Base-by-base conservation (phyloP, 2,329 filamentous ascomycete genomes). In the Fusarium kyushuense region DNA sequence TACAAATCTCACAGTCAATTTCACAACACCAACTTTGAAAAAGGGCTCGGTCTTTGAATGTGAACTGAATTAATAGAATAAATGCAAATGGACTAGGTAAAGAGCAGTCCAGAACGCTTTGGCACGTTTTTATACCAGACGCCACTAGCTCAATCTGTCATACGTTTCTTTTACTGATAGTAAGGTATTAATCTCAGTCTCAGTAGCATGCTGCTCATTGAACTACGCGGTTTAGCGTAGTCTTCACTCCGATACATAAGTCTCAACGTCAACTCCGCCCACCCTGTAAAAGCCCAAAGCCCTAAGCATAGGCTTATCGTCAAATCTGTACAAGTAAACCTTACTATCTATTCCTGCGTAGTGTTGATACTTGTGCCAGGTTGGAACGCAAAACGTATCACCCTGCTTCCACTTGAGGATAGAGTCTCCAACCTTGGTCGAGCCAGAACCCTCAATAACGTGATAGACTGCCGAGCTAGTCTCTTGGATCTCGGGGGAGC, bases 321-420 rank as follows among this genome's bases (percentile, higher is more conserved):
- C 80, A 62, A 87, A 86, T 1, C 82, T 77, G 62, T 86, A 87
- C 29, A 87, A 63, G 68, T 87, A 87, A 0, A 82, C 81, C 1
- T 74, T 75, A 3, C 58, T 63, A 2, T 58, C 51, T 0, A 3
- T 3, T 14, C 74, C 74, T 2, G 84, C 81, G 54, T 80, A 79
- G 66, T 86, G 84, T 69, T 84, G 78, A 60, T 84, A 85, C 14
- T 61, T 71, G 49, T 84, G 74, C 85, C 86, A 87, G 0, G 84
- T 73, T 0, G 85, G 86, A 14, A 88, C 76, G 63, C 82, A 85
- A 59, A 88, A 87, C 0, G 84, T 87, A 70, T 88, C 86, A 4
- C 84, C 82, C 40, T 78, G 71, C 58, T 82, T 80, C 85, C 85
- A 87, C 1, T 40, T 5, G 1, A 51, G 25, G 27, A 81, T 69